These are phyloP conservation scores for Cardamine chenopodiifolia DNA, from an alignment of 345 rosid genomes.

Conservation along the genomic window DNA sequence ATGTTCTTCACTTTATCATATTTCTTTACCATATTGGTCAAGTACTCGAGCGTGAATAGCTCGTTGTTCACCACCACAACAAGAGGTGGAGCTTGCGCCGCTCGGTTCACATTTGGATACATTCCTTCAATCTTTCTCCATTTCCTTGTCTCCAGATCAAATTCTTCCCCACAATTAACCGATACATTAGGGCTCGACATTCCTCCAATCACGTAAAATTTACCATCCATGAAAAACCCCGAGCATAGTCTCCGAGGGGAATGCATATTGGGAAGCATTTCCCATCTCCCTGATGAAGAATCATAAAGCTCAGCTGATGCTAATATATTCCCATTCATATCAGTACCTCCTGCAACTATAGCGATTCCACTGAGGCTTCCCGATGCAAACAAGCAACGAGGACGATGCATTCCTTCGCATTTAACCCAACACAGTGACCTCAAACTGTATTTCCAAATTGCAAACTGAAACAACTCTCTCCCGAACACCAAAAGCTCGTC, in stretches of 20 bases:
- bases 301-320: slow-evolving; percentile 72
- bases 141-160: slow-evolving; percentile 57
- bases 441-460: slow-evolving; percentile 76
- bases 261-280: slow-evolving; percentile 67
- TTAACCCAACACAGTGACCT: slow-evolving; percentile 59
- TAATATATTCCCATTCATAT: slow-evolving; percentile 58
- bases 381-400: slow-evolving; percentile 79
- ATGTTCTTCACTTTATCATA: slow-evolving; percentile 63
- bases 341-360: slow-evolving; percentile 76
- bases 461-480: slow-evolving; percentile 66
- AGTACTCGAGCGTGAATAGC: slow-evolving; percentile 69
- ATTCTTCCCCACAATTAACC: slow-evolving; percentile 73
- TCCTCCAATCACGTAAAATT: slow-evolving; percentile 78
- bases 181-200: slow-evolving; percentile 67
- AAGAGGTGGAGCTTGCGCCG: slow-evolving; percentile 91
- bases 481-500: slow-evolving; percentile 78
- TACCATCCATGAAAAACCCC: slow-evolving; percentile 82
- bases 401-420: slow-evolving; percentile 69
- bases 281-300: slow-evolving; percentile 68
- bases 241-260: slow-evolving; percentile 75
- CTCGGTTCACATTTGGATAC: slow-evolving; percentile 74
- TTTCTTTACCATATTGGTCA: slow-evolving; percentile 76
- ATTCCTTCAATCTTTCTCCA: slow-evolving; percentile 74
- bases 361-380: slow-evolving; percentile 71
- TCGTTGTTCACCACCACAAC: slow-evolving; percentile 76